Evolutionary conservation across 2,329 filamentous ascomycete genomes (phyloP).

Genomic region (Ceratocystis albifundus): DNA sequence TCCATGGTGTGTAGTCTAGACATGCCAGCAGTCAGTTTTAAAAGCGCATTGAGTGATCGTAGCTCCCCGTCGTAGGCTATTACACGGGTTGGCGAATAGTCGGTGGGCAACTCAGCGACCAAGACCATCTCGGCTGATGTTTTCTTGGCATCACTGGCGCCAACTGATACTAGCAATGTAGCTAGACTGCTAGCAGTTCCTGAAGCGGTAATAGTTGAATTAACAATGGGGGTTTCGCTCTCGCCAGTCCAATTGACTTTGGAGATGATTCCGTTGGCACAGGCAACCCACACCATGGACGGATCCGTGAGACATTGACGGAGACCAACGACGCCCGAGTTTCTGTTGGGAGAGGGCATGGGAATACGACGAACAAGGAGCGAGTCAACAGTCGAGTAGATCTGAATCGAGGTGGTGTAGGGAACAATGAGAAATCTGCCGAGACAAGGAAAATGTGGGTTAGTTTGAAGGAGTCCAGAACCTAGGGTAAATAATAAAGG

Average conservation of each 20-base stretch:
- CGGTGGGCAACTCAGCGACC: conserved; percentile 32
- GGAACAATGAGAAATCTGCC: conserved; percentile 61
- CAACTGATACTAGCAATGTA: conserved; percentile 33
- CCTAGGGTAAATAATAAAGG: too few relatives aligned
- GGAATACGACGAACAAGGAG: conserved; percentile 63
- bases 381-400: conserved; percentile 73
- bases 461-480: neutral
- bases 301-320: conserved; percentile 32
- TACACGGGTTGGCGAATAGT: conserved; percentile 18
- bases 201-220: conserved; percentile 29
- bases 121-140: conserved; percentile 37
- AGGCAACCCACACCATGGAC: conserved; percentile 48
- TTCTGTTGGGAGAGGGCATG: conserved; percentile 31
- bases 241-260: conserved; percentile 45
- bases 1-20: conserved; percentile 20
- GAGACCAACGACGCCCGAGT: conserved; percentile 33
- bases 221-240: conserved; percentile 14
- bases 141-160: conserved; percentile 24
- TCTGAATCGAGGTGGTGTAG: conserved; percentile 61
- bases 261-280: conserved; percentile 46
- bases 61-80: conserved; percentile 18
- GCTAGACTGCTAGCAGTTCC: conserved; percentile 38
- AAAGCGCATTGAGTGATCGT: conserved; percentile 19
- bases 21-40: conserved; percentile 15
- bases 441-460: neutral